A percentile compares a stretch with the other conserved stretches of the same genome.
Conservation (phyloP, 768 basidiomycete species). For the Suillus cothurnatus region DNA sequence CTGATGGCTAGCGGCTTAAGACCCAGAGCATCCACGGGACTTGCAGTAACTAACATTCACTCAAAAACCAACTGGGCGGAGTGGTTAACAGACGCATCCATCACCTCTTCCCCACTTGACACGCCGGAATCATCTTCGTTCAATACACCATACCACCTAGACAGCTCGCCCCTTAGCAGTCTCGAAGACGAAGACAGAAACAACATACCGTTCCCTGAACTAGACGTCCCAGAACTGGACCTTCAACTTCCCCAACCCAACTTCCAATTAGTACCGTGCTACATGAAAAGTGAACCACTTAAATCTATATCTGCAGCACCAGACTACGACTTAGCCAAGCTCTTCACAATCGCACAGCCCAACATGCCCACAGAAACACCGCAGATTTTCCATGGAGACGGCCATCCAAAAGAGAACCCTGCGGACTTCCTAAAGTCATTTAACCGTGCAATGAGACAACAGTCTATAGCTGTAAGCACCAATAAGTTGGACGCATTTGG, state of each 20-base stretch:
- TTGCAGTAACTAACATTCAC: no score
- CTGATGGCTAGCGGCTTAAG: no score
- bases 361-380: background rate
- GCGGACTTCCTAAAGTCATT: background rate
- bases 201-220: background rate
- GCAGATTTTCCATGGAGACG: background rate
- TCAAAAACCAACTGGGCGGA: no score
- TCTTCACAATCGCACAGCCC: background rate
- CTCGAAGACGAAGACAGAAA: background rate
- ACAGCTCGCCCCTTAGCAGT: background rate
- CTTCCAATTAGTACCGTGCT: rapidly evolving
- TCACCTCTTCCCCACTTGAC: no score
- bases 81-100: no score
- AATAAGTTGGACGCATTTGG: no score
- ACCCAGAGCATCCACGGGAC: no score
- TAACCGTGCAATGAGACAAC: background rate
- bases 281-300: no score
- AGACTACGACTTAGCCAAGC: no score
- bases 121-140: no score
- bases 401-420: background rate
- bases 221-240: background rate
- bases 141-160: background rate
- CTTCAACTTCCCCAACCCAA: background rate
- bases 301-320: no score
- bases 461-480: background rate